Conservation (phyloP, 305 asterid species). For the Rubia balearica region DNA sequence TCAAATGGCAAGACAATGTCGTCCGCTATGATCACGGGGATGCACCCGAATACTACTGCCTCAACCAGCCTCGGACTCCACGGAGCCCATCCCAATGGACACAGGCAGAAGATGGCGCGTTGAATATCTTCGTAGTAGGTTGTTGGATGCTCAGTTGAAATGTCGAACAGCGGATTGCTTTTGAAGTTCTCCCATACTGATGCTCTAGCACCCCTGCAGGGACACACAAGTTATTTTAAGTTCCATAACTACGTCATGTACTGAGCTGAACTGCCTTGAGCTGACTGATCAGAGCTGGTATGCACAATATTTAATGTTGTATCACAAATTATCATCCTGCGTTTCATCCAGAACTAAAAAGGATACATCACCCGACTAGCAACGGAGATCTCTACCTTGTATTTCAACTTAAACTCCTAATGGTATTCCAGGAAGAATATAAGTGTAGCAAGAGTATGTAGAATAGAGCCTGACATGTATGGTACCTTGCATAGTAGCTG, state of each 20-base stretch:
- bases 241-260: neutral
- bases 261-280: no score
- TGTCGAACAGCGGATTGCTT: slow-evolving; percentile 73
- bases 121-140: slow-evolving; percentile 80
- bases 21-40: slow-evolving; percentile 81
- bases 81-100: slow-evolving; percentile 93
- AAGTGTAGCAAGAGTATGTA: neutral
- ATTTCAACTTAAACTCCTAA: no score
- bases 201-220: slow-evolving; percentile 67
- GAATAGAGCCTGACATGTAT: neutral
- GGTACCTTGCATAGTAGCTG: slow-evolving; percentile 60
- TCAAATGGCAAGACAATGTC: slow-evolving; percentile 66
- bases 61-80: slow-evolving; percentile 87
- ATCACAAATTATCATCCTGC: no score
- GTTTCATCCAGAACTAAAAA: no score
- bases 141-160: slow-evolving; percentile 62
- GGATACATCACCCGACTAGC: no score
- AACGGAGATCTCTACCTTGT: no score
- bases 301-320: no score
- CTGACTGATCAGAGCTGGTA: neutral
- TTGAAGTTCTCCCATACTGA: slow-evolving; percentile 74
- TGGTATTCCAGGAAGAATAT: neutral
- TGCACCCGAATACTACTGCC: slow-evolving; percentile 72
- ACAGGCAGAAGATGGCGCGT: slow-evolving; percentile 61
- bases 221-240: neutral